These are phyloP conservation scores for Claviceps sp. DNA, from an alignment of 2,329 filamentous ascomycete genomes.

Conservation along the genomic window DNA sequence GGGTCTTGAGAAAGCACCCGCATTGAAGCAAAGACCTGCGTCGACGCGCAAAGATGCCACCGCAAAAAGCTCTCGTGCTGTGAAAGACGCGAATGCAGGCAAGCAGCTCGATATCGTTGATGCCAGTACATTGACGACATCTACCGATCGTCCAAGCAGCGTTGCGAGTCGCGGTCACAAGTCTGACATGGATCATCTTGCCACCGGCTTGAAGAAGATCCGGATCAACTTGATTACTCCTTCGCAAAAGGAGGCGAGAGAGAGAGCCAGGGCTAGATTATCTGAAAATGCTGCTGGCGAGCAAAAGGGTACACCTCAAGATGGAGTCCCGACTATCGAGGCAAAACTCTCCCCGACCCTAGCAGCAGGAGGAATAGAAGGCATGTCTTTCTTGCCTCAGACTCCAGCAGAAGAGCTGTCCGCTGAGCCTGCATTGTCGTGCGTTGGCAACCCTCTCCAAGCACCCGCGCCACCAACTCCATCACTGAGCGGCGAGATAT, in stretches of 20 bases:
- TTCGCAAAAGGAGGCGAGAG: conserved; percentile 41
- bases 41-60: conserved; percentile 30
- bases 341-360: not conserved
- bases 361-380: not conserved
- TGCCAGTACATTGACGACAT: conserved; percentile 7
- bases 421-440: not conserved
- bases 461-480: conserved; percentile 12
- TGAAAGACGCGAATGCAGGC: conserved; percentile 22
- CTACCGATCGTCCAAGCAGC: conserved; percentile 1
- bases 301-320: not conserved
- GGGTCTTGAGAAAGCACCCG: conserved; percentile 29
- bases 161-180: conserved; percentile 7
- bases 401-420: not conserved
- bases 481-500: conserved; percentile 12
- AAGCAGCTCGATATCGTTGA: conserved; percentile 7
- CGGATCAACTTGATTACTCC: conserved; percentile 49
- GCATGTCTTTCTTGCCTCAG: not conserved
- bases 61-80: conserved; percentile 18
- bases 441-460: not conserved
- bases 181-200: conserved; percentile 40
- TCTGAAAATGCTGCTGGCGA: conserved; percentile 9
- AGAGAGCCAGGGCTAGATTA: conserved; percentile 11
- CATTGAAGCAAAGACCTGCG: conserved; percentile 46
- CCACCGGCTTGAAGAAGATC: conserved; percentile 47
- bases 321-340: not conserved